Evolutionary conservation across 805 yeast genomes (phyloP), one percentile per base, ranked within the genome.

Genomic region (Hanseniaspora occidentalis): DNA sequence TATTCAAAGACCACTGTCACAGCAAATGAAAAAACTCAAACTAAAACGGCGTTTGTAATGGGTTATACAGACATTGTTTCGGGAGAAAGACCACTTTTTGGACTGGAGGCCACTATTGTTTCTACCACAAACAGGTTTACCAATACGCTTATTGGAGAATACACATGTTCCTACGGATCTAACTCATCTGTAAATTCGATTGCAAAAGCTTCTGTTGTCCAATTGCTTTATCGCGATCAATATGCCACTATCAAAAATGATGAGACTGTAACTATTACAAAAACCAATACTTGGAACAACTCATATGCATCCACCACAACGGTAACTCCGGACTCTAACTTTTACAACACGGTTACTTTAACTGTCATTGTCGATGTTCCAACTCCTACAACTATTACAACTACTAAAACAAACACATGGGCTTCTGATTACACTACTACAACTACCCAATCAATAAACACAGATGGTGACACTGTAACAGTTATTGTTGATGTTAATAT

Each of bases 361-460:
- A 17, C 25, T 3, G 31, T 42, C 21, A 36, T 35, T 18, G n/a
- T 43, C 11, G 37, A 31, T 35, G 35, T 43, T 18, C 41, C 43
- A 36, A 13, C 25, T 6, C 13, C 36, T 7, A 33, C 14, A 4
- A 16, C 33, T n/a, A 25, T 34, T 11, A 22, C 23, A 2, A 58
- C 62, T 4, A 26, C 44, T 10, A 49, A 52, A n/a, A 46, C 40
- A 7, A 51, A 57, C 9, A 45, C 53, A 2, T 50, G 46, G 35
- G 34, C 46, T n/a, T 49, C 50, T 19, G 42, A 38, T 9, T 37
- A 45, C 10, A 38, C 42, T 25, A 40, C 46, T 14, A 39, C 49
- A 3, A 42, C 39, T 9, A 48, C 43, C 4, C 44, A 43, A 16
- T 40, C 42, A 4, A 41, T 48, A 13, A 45, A 50, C 36, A 43